Evolutionary conservation across 352 stramenopile species (phyloP), one percentile per base, ranked within the genome.

Genomic region (Globisporangium lucens): DNA sequence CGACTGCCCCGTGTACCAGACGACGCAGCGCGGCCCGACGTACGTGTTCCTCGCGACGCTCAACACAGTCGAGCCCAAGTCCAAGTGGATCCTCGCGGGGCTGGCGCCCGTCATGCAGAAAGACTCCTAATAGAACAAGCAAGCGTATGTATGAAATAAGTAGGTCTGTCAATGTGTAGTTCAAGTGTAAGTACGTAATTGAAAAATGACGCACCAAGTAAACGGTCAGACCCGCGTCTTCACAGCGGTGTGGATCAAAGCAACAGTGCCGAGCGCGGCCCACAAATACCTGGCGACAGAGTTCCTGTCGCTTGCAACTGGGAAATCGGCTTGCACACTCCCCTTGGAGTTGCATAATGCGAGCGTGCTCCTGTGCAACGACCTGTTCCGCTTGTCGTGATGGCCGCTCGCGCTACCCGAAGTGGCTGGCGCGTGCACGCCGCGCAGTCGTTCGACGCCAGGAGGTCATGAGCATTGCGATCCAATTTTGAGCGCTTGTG

Each of bases 31-130:
- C 46, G 96, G 97, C 1, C 91, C 97, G n/a, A 98, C 94, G 20
- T 99, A 97, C 73, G 85, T 99, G 8, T 99, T 98, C 73, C 78
- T 99, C n/a, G 94, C 95, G 20, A 99, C 97, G 53, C 77, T 99
- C 17, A 92, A 93, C 70, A 98, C 94, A 10, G 73, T 79, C 13
- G 74, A 80, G 9, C 65, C 76, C 8, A 89, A 93, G 66, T 76
- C 83, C 49, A 98, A 98, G 74, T 99, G 97, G 97, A 91, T 92
- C 15, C 66, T 98, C 29, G 94, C 94, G 8, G 96, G 94, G 6
- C 79, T 94, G n/a, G 94, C 95, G 6, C 77, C 99, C 27, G 73
- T 99, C 6, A 86, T 99, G 75, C 95, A 99, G 74, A 93, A 84
- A 67, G 95, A 99, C 75, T 74, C 82, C 35, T 97, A 88, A 49